phyloP scores from a whole-genome alignment of 345 rosid genomes.

The Passiflora organensis region DNA sequence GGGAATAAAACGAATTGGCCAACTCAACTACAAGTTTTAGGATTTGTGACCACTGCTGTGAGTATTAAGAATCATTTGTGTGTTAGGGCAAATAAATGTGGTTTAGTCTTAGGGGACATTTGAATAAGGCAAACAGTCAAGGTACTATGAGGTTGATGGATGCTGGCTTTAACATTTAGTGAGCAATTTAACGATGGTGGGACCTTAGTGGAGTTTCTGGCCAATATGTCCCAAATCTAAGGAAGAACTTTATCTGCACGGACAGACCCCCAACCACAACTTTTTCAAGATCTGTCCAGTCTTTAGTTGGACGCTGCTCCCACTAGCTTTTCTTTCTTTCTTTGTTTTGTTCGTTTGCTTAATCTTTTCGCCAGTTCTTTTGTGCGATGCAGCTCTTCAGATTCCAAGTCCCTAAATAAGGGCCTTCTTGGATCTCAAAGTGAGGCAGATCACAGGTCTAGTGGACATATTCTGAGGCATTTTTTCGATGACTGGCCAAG shows the following conservation, averaged over 20 bases:
- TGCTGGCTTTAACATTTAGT: no score
- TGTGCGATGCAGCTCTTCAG: constrained; percentile 37
- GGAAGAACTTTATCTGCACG: constrained; percentile 35
- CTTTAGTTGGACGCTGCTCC: not conserved
- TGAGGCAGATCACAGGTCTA: constrained; percentile 35
- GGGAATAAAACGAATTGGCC: no score
- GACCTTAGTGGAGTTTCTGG: no score
- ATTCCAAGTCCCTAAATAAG: constrained; percentile 41
- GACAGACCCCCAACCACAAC: constrained; percentile 52
- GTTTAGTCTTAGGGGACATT: no score
- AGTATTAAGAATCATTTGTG: no score
- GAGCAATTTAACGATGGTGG: no score
- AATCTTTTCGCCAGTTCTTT: constrained; percentile 10
- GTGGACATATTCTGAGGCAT: constrained; percentile 65
- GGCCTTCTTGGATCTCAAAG: constrained; percentile 36
- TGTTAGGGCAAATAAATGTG: not conserved
- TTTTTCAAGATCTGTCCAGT: not conserved
- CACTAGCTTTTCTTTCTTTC: not conserved
- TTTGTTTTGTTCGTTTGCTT: not conserved
- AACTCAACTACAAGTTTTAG: no score
- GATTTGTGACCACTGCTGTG: no score
- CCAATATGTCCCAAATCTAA: constrained; percentile 26
- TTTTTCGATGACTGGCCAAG: constrained; percentile 95
- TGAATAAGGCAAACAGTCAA: no score
- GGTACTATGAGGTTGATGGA: no score